Evolutionary conservation across 2,329 filamentous ascomycete species (phyloP).

Genomic region (Colletotrichum sp.): DNA sequence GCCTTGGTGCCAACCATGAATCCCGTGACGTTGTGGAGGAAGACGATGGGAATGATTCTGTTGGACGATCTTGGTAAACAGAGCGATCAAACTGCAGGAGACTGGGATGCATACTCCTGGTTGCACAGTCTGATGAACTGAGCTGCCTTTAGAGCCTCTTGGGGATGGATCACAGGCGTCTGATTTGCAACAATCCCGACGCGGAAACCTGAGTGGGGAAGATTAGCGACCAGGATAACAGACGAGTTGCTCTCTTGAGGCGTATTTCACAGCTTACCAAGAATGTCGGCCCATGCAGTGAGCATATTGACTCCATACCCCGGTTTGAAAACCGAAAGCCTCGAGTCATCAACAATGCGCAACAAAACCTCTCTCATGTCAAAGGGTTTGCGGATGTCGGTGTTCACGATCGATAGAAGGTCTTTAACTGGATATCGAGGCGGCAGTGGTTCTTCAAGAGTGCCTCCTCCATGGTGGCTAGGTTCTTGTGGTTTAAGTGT

Average conservation of each 20-base stretch:
- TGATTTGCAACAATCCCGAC: neutral
- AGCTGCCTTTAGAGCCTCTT: neutral
- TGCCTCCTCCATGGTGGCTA: neutral
- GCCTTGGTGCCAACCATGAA: neutral
- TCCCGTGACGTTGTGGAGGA: neutral
- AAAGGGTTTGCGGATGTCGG: conserved; percentile 24
- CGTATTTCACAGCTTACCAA: too few relatives aligned
- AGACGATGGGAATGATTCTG: neutral
- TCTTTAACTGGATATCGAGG: neutral
- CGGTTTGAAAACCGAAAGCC: conserved; percentile 38
- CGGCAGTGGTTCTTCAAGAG: neutral
- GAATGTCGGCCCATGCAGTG: neutral
- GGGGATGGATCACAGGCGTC: neutral
- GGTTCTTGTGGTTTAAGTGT: neutral
- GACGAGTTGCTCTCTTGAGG: too few relatives aligned
- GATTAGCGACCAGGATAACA: too few relatives aligned
- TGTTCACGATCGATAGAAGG: neutral
- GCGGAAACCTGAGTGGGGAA: too few relatives aligned
- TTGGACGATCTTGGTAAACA: too few relatives aligned
- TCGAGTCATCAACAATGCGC: conserved; percentile 39
- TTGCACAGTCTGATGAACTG: neutral
- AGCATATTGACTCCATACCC: conserved; percentile 36
- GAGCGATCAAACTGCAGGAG: too few relatives aligned
- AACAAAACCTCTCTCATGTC: conserved; percentile 33
- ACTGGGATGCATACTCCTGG: neutral